Conservation (phyloP, 2,329 filamentous ascomycete species). For the Falciphora oryzae region DNA sequence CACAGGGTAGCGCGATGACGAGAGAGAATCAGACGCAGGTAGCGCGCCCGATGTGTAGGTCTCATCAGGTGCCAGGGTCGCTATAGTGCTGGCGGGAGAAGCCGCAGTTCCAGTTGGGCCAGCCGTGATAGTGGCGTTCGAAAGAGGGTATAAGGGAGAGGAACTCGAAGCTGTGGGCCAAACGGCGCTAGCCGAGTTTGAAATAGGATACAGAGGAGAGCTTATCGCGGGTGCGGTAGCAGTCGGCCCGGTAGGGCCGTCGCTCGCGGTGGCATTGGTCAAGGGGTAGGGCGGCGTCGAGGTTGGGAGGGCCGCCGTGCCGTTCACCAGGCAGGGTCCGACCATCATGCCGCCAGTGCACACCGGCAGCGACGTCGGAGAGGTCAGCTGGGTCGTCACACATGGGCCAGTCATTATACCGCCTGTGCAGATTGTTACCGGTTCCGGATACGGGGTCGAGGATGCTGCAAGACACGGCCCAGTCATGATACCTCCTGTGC, state of each 20-base stretch:
- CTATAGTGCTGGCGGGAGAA: not conserved
- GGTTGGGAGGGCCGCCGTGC: not conserved
- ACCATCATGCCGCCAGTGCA: slow-evolving; percentile 3
- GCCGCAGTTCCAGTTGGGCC: not conserved
- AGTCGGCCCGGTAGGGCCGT: not conserved
- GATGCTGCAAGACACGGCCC: not conserved
- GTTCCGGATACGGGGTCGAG: not conserved
- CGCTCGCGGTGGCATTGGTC: not conserved
- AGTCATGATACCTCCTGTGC: slow-evolving; percentile 1
- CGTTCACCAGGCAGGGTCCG: slow-evolving; percentile 1
- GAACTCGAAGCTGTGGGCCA: not conserved
- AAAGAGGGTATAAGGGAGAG: not conserved
- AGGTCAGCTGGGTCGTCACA: not conserved
- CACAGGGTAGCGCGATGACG: not conserved
- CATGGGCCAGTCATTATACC: slow-evolving; percentile 2
- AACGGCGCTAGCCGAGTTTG: not conserved
- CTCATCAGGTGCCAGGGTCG: not conserved
- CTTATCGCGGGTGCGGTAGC: not conserved
- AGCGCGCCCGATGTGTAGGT: not conserved
- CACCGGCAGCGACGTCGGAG: slow-evolving; percentile 1
- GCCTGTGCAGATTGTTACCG: not conserved
- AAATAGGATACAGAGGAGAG: not conserved
- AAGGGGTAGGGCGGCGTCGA: not conserved
- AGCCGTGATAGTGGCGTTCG: not conserved
- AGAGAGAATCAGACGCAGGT: not conserved